A percentile compares a stretch with the other conserved stretches of the same genome.
These are phyloP conservation scores for Chaetomiaceae sp. DNA, from an alignment of 2,329 filamentous ascomycete genomes.

Conservation along the genomic window DNA sequence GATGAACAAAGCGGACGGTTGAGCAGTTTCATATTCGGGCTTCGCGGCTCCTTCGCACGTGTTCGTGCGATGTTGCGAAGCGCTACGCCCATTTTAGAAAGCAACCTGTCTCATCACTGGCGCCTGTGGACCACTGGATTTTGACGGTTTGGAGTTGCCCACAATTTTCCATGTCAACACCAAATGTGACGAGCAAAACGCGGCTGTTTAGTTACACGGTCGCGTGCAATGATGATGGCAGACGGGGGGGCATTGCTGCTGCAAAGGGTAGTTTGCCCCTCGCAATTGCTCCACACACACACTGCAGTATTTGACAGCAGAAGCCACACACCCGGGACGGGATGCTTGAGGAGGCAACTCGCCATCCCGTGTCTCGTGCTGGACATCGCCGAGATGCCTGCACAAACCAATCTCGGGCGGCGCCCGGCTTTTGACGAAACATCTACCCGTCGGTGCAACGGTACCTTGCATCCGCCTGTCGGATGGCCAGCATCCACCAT, in stretches of 20 bases:
- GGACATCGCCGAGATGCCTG: background rate
- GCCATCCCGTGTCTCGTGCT: background rate
- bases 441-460: constrained; percentile 1
- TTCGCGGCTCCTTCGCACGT: background rate
- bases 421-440: constrained; percentile 11
- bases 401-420: constrained; percentile 8
- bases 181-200: too few species aligned
- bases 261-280: too few species aligned
- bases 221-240: background rate
- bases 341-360: background rate
- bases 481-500: constrained; percentile 8
- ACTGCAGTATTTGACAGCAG: background rate
- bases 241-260: too few species aligned
- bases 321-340: background rate
- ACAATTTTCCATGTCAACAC: background rate
- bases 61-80: background rate
- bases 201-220: too few species aligned
- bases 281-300: constrained; percentile 10
- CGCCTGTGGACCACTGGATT: constrained; percentile 13
- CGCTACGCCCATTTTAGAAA: constrained; percentile 3
- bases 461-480: constrained; percentile 15
- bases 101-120: constrained; percentile 9
- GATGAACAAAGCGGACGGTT: background rate
- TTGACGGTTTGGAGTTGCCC: background rate
- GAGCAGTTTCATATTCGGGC: background rate